Base-by-base conservation (phyloP, 805 yeast species). In the Metschnikowia matae region DNA sequence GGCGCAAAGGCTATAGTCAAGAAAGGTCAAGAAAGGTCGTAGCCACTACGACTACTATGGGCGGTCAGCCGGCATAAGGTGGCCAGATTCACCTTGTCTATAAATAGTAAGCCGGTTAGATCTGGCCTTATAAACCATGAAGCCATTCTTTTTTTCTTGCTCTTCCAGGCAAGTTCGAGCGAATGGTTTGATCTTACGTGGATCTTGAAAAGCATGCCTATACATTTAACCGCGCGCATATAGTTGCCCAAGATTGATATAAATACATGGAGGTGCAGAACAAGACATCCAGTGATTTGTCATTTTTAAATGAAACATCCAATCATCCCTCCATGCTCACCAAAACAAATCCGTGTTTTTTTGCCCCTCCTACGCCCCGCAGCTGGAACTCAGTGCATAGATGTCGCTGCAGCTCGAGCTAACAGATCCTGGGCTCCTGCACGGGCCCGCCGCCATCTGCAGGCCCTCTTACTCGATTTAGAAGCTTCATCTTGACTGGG, bases 401-500 rank as follows among this genome's bases (percentile, higher is more conserved):
- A 17, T n/a, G 17, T 20, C 32, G 44, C 18, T 41, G 36, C 44
- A 41, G 14, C 10, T 14, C 17, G 37, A 20, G 33, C 26, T 31
- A 31, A 41, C 26, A 31, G 17, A 14, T 29, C 21, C 18, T 26
- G n/a, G n/a, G 36, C 29, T 10, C 45, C 29, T 42, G 45, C 45
- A 42, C 31, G 26, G 26, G 35, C 21, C n/a, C 7, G 7, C 20
- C 8, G 15, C 38, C 11, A 18, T n/a, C 17, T 42, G 38, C 45
- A 42, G 45, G 45, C 23, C 14, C 21, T n/a, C 10, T 42, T 42
- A 21, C 45, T 33, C 38, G 45, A 42, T 20, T n/a, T 20, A 42
- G 45, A n/a, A 33, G 13, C 18, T 42, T 32, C 45, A 42, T 42
- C 31, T 40, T 18, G 29, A n/a, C 45, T 33, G 45, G 31, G 45